Conservation (phyloP, 345 rosid genomes). For the Noccaea bulbosa region DNA sequence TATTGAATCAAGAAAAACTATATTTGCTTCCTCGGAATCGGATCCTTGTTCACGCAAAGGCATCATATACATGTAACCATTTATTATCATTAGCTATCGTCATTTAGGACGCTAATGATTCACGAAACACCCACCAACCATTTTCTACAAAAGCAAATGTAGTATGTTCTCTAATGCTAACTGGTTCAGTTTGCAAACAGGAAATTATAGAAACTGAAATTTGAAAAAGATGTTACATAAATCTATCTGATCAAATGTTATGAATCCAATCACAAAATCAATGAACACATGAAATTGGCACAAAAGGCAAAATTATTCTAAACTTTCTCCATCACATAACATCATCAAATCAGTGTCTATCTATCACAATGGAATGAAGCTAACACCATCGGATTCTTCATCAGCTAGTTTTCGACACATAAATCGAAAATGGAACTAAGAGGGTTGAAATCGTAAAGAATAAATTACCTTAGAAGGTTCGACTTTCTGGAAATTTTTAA, state of each 20-base stretch:
- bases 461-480: conserved; percentile 4
- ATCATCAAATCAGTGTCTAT: background rate
- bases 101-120: background rate
- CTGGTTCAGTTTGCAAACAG: too few relatives aligned
- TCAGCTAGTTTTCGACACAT: background rate
- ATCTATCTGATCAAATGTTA: too few relatives aligned
- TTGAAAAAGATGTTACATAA: too few relatives aligned
- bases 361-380: background rate
- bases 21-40: background rate
- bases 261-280: too few relatives aligned
- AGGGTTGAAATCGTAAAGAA: background rate
- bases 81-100: too few relatives aligned
- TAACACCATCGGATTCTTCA: background rate
- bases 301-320: background rate
- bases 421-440: background rate
- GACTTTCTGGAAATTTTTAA: conserved; percentile 6
- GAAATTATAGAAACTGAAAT: too few relatives aligned
- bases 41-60: background rate
- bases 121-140: background rate
- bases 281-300: too few relatives aligned
- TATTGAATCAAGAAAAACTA: background rate
- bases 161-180: background rate
- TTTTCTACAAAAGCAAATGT: background rate
- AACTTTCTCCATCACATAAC: background rate
- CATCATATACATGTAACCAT: background rate